Evolutionary conservation across 2,329 filamentous ascomycete species (phyloP), one percentile per base, ranked within the genome.

Genomic region (Chaetomium sp.): DNA sequence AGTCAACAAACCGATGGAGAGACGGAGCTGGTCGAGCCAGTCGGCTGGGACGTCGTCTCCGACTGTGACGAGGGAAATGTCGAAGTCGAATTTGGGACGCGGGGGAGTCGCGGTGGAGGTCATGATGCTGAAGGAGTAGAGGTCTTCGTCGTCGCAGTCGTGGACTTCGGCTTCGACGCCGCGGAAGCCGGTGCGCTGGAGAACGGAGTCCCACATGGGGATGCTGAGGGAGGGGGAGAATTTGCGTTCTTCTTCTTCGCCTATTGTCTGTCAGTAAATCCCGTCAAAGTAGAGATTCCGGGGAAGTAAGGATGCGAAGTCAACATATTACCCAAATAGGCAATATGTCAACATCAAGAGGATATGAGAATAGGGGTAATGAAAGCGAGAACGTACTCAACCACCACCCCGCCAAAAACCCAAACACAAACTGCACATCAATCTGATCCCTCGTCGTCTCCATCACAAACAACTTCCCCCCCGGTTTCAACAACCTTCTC

Each of bases 401-500:
- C 63, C 63, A 64, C 63, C 62, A 63, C 0, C 63, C 61, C 9
- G 44, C 58, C 1, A 64, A 35, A 37, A 62, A 62, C 0, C 62
- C 63, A 57, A 65, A 64, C 1, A 63, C 58, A 36, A 65, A 63
- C 46, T 62, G 60, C 2, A 61, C 44, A 12, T 64, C 61, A 32
- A 64, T 50, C 41, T 62, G 61, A 45, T 64, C 62, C 49, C 60
- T 55, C 10, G 63, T 65, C 1, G 62, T 64, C 50, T 64, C 61
- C 45, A 70, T 52, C 38, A 67, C 63, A 10, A 68, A 63, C 33
- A 79, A 63, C 46, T 71, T 70, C 0, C 76, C 76, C 3, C 70
- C 72, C 0, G 74, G 70, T 11, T 67, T 69, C 0, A 74, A 56
- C 7, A 75, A 59, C 10, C 59, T 62, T 32, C 71, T 66, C 3